phyloP scores from a whole-genome alignment of 2,329 filamentous ascomycete genomes.

The Hypoxylon sp. region DNA sequence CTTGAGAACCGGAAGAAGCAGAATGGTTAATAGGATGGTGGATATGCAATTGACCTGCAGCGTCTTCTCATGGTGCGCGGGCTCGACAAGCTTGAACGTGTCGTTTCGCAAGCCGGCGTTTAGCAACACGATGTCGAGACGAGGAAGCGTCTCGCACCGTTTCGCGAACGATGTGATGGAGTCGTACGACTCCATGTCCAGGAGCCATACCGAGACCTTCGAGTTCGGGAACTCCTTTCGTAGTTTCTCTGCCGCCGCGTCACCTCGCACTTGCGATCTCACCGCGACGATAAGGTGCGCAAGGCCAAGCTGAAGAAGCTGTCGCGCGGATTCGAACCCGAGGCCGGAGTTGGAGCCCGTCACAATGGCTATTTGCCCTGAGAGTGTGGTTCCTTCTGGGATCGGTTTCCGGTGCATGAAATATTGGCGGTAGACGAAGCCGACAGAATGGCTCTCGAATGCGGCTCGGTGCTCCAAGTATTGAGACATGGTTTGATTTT shows the following conservation, averaged over 20 bases:
- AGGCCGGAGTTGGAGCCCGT: constrained; percentile 32
- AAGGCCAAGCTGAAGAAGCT: constrained; percentile 24
- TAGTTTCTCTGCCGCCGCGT: constrained; percentile 22
- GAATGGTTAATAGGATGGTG: constrained; percentile 28
- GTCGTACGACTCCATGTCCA: constrained; percentile 34
- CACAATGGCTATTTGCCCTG: constrained; percentile 28
- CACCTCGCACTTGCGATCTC: constrained; percentile 20
- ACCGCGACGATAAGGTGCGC: constrained; percentile 24
- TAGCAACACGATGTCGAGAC: constrained; percentile 29
- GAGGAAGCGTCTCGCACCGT: constrained; percentile 23
- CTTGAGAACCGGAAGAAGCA: constrained; percentile 34
- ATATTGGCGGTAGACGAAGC: constrained; percentile 49
- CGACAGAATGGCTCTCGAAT: constrained; percentile 50
- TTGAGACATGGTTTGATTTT: constrained; percentile 47
- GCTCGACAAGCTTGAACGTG: constrained; percentile 9
- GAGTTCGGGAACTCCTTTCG: constrained; percentile 21
- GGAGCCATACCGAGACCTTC: constrained; percentile 26
- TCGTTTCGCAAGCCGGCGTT: constrained; percentile 25
- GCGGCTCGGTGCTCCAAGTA: constrained; percentile 46
- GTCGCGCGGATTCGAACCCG: constrained; percentile 28
- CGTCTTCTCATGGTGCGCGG: constrained; percentile 30
- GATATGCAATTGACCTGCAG: constrained; percentile 40
- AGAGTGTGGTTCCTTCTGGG: constrained; percentile 27
- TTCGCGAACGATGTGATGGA: constrained; percentile 23
- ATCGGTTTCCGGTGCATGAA: constrained; percentile 30